phyloP scores from a whole-genome alignment of 2,329 filamentous ascomycete genomes.

The Stromatinia cepivora region DNA sequence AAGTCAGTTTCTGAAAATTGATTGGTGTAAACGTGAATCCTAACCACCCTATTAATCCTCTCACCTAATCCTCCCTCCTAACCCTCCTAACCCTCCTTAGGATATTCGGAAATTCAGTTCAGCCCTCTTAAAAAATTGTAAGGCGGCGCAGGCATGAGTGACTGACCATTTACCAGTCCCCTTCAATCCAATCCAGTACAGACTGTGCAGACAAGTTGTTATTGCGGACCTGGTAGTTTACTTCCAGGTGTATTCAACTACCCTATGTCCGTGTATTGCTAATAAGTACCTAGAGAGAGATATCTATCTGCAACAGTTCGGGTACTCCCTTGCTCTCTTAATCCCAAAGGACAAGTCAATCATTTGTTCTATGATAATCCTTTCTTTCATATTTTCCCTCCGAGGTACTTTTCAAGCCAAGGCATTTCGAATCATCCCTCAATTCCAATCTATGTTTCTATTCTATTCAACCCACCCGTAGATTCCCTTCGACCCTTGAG shows the following conservation, averaged over 20 bases:
- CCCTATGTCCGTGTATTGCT: neutral
- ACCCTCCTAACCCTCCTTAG: neutral
- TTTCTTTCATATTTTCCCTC: neutral
- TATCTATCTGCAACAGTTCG: neutral
- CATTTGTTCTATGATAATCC: neutral
- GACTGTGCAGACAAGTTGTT: too few species aligned
- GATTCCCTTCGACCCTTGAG: neutral
- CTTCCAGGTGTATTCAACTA: neutral
- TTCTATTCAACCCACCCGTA: neutral
- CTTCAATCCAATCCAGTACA: neutral
- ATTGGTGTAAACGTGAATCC: slow-evolving; percentile 5
- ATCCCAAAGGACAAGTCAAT: neutral
- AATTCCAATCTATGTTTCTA: neutral
- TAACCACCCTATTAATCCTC: slow-evolving; percentile 13
- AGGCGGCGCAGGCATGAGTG: neutral
- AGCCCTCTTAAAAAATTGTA: neutral
- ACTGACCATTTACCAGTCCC: neutral
- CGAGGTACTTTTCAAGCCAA: neutral
- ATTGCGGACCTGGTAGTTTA: neutral
- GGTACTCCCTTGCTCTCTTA: neutral
- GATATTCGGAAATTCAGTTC: neutral
- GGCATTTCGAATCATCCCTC: slow-evolving; percentile 10
- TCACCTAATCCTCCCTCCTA: too few species aligned
- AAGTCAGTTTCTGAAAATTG: neutral
- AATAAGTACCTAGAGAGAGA: neutral